Base-by-base conservation (phyloP, 2,329 filamentous ascomycete genomes). In the Annulohypoxylon truncatum region DNA sequence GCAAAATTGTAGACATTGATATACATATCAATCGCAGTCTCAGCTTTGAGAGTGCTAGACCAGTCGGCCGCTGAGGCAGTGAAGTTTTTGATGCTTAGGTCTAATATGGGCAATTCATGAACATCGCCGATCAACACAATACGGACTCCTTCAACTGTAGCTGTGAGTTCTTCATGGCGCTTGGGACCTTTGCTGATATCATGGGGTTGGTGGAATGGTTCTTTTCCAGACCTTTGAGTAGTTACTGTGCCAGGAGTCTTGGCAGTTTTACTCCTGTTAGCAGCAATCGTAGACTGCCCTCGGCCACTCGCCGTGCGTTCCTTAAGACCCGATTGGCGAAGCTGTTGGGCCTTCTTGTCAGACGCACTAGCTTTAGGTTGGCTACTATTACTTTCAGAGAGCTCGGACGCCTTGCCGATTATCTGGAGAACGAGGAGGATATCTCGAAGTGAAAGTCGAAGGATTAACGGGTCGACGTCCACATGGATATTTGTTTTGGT, bases 1-100 rank as follows among this genome's bases (percentile, higher is more conserved):
- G 96, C 96, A 80, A 99, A 99, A 79, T 99, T 99, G 84, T 97
- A 99, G 24, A 99, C 91, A 74, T 98, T 99, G 73, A 96, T 88
- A 78, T 97, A 97, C 69, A 95, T 93, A 68, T 97, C 93, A 50
- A 99, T 90, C n/a, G 89, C 91, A 0, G 93, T 92, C 75, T 97
- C 93, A 0, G 93, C 95, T 74, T 90, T 94, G 78, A 99, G 85
- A 20, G 90, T 91, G 4, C 90, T 90, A 0, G 95, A 95, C 96
- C 96, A 99, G 76, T 99, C 93, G 70, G 91, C 89, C 3, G 96
- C 92, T 47, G 91, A 89, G 2, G 95, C 87, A 4, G 89, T 92
- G 75, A 98, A 98, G 57, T 90, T 90, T 80, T 97, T 97, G 73
- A 99, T 89, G 70, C 93, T 97, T 79, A 96, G 89, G 76, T 99